These are phyloP conservation scores for Scheffersomyces ergatensis DNA, from an alignment of 805 yeast genomes.

Conservation along the genomic window DNA sequence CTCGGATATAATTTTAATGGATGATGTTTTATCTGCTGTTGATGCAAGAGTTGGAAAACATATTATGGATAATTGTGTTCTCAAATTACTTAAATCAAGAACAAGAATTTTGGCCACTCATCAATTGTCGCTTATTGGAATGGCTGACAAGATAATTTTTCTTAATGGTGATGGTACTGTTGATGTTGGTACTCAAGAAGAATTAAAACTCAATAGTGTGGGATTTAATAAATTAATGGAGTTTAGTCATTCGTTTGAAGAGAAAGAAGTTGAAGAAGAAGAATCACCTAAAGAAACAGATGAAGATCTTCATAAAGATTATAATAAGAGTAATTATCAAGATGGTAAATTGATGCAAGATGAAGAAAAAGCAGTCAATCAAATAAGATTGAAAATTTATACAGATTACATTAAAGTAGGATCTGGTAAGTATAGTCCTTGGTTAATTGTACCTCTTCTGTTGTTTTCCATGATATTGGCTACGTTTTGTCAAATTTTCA, in stretches of 20 bases:
- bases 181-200: constrained; percentile 58
- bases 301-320: constrained; percentile 9
- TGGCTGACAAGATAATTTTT: constrained; percentile 69
- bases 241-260: constrained; percentile 17
- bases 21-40: constrained; percentile 81
- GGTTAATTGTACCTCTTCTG: constrained; percentile 6
- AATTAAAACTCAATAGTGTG: constrained; percentile 40
- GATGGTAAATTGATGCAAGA: constrained; percentile 25
- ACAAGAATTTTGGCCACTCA: constrained; percentile 84
- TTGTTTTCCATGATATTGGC: constrained; percentile 6
- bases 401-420: constrained; percentile 28
- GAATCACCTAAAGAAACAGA: constrained; percentile 11
- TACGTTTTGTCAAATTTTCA: constrained; percentile 52
- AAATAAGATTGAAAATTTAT: constrained; percentile 34
- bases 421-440: constrained; percentile 18
- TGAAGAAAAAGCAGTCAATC: constrained; percentile 58
- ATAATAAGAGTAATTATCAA: constrained; percentile 7
- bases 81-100: constrained; percentile 52
- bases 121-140: constrained; percentile 67
- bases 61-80: constrained; percentile 66
- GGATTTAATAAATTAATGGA: constrained; percentile 40
- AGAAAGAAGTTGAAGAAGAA: constrained; percentile 9
- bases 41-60: constrained; percentile 83
- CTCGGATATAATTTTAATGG: constrained; percentile 65
- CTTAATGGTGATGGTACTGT: constrained; percentile 63